Percentiles rank a stretch among this genome's conserved stretches.
These are phyloP conservation scores for Amauroascus verrucosus DNA, from an alignment of 2,329 filamentous ascomycete species.

Conservation along the genomic window DNA sequence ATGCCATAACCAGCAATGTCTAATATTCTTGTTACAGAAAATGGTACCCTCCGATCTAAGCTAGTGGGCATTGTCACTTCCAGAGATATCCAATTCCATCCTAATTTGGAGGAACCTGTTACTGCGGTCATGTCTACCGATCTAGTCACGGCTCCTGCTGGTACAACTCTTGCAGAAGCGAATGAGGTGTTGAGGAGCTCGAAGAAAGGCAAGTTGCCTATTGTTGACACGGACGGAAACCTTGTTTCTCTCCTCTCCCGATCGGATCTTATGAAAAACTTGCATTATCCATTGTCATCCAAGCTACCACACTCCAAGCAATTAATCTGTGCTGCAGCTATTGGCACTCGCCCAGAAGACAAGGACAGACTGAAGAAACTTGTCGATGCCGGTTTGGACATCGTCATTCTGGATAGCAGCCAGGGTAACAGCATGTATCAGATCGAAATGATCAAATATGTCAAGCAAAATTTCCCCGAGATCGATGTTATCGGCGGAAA, in stretches of 20 bases:
- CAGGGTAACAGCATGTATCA: constrained; percentile 99
- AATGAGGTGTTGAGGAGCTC: constrained; percentile 89
- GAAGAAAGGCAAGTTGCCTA: constrained; percentile 97
- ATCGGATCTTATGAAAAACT: constrained; percentile 96
- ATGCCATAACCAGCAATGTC: background rate
- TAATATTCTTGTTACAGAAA: constrained; percentile 48
- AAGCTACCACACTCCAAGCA: constrained; percentile 97
- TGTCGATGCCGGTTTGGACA: constrained; percentile 87
- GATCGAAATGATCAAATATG: constrained; percentile 94
- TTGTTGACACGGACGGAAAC: constrained; percentile 73
- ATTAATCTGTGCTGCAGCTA: constrained; percentile 86
- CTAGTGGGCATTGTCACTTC: constrained; percentile 96
- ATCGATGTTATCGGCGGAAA: constrained; percentile 97
- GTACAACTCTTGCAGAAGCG: constrained; percentile 75
- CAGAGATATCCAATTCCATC: constrained; percentile 95
- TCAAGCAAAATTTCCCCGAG: constrained; percentile 74
- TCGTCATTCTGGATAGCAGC: constrained; percentile 89
- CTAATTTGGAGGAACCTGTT: constrained; percentile 59
- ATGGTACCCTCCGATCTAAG: constrained; percentile 86
- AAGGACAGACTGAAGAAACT: constrained; percentile 76
- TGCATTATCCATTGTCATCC: constrained; percentile 90
- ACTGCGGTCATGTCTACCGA: constrained; percentile 92
- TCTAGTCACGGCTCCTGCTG: constrained; percentile 74
- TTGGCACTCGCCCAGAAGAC: constrained; percentile 90
- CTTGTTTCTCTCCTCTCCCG: constrained; percentile 85